Evolutionary conservation across 192 early-diverging fungal species (phyloP).

Genomic region (Rhizophagus sp.): DNA sequence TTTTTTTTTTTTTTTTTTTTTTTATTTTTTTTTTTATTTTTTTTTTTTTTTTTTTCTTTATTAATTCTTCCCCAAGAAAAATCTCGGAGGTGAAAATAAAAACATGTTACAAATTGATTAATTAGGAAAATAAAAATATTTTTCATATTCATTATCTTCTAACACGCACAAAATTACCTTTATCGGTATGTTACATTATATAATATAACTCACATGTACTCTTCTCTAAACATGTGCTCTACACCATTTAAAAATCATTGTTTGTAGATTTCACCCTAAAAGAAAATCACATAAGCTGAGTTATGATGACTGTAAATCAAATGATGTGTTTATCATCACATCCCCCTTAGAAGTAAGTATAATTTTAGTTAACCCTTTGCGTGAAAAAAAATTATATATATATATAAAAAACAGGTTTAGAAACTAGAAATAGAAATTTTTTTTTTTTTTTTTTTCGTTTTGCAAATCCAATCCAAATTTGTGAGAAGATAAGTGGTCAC

Average conservation of each 20-base stretch:
- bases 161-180: background rate
- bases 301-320: too few species aligned
- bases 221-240: background rate
- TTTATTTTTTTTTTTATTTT: too few species aligned
- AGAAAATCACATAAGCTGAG: too few species aligned
- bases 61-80: background rate
- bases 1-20: too few species aligned
- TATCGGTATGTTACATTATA: background rate
- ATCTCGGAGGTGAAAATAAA: background rate
- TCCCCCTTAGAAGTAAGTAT: background rate
- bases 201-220: background rate
- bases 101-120: background rate
- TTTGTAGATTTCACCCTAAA: too few species aligned
- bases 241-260: too few species aligned
- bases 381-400: background rate
- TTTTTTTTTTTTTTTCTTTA: too few species aligned
- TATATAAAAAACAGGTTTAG: background rate
- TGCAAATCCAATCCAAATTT: background rate
- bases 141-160: background rate
- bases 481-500: background rate
- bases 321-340: too few species aligned
- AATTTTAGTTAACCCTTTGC: background rate
- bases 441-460: background rate
- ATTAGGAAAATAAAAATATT: background rate
- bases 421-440: background rate